Evolutionary conservation across 2,329 filamentous ascomycete genomes (phyloP), one percentile per base, ranked within the genome.

Genomic region (Cladosporium phlei): DNA sequence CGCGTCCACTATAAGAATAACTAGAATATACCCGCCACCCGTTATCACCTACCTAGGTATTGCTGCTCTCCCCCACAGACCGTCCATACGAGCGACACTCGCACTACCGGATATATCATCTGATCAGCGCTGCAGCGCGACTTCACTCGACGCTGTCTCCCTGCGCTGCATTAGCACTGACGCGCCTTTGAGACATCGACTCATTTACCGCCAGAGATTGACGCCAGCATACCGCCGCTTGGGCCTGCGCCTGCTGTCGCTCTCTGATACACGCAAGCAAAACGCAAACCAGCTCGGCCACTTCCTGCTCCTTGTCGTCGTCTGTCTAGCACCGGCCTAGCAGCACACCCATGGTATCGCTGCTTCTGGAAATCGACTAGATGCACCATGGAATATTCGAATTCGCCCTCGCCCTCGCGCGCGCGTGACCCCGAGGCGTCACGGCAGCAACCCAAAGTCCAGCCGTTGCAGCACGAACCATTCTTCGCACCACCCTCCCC

Each of bases 331-430:
- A n/a, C n/a, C n/a, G n/a, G n/a, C 30, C 16, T 12, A 16, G 14
- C 34, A 24, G 3, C 21, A 14, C 34, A 12, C 11, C 27, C 16
- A 19, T 42, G 27, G 7, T 27, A 21, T 40, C 22, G 24, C 32
- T 30, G 37, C 22, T 39, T 40, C 37, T 16, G 28, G 32, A 45
- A 37, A 6, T 28, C 11, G 45, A 25, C 12, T 37, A 47, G 29
- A 47, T 47, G 45, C 35, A 14, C 45, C 7, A 47, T 47, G 45
- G 45, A 47, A 40, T 35, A 47, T 37, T 25, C 29, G 37, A 33
- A 20, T 34, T 34, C 45, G 27, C 28, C 33, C 16, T 47, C 32
- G 28, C 45, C 45, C 34, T 16, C 30, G 22, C 45, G 34, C 24
- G 37, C 35, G 38, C 45, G 35, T 27, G 45, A 47, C 19, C 28